phyloP scores from a whole-genome alignment of 371 early-diverging fungal species.

The Umbelopsis sp. region DNA sequence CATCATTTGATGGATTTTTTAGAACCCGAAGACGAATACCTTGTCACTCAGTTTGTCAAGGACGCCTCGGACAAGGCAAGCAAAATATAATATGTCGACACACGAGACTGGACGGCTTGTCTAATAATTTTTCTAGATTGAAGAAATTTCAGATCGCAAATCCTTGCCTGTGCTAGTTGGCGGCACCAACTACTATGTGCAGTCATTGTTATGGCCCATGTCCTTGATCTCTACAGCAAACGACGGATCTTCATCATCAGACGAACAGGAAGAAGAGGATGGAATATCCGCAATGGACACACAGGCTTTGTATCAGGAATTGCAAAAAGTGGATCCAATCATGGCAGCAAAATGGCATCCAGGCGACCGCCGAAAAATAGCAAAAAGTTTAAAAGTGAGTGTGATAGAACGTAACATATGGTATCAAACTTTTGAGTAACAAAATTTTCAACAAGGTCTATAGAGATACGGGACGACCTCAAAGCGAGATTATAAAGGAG shows the following conservation, averaged over 20 bases:
- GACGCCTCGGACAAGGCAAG: slow-evolving; percentile 75
- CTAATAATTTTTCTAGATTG: slow-evolving; percentile 58
- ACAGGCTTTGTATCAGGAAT: slow-evolving; percentile 38
- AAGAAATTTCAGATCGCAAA: slow-evolving; percentile 66
- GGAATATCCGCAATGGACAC: neutral
- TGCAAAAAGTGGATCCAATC: slow-evolving; percentile 79
- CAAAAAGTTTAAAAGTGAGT: slow-evolving; percentile 78
- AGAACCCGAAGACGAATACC: slow-evolving; percentile 78
- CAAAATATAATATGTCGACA: neutral
- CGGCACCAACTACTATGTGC: slow-evolving; percentile 96
- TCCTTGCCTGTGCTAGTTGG: slow-evolving; percentile 90
- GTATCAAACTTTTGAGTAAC: neutral
- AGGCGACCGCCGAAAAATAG: slow-evolving; percentile 85
- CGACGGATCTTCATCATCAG: neutral
- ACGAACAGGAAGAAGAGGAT: slow-evolving; percentile 6
- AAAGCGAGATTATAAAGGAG: slow-evolving; percentile 70
- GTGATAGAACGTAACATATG: neutral
- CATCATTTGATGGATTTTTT: slow-evolving; percentile 92
- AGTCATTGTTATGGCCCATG: slow-evolving; percentile 82
- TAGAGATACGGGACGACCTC: slow-evolving; percentile 80
- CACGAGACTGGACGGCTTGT: neutral
- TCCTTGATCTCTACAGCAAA: slow-evolving; percentile 49
- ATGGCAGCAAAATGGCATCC: slow-evolving; percentile 95
- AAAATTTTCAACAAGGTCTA: slow-evolving; percentile 1
- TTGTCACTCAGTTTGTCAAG: slow-evolving; percentile 80